Conservation (phyloP, 768 basidiomycete genomes). For the Hericium alpestre region DNA sequence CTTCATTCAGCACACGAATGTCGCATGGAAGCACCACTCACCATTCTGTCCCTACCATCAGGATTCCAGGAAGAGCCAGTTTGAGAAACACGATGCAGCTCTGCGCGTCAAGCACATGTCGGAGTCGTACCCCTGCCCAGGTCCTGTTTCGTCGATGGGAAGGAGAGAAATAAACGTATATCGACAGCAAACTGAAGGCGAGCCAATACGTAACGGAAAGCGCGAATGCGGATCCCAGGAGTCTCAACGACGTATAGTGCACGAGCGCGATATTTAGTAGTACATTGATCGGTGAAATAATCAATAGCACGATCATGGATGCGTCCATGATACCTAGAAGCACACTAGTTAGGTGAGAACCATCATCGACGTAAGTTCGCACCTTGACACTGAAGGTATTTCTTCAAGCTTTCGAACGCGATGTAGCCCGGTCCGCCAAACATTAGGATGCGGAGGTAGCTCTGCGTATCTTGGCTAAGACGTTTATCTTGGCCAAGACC, state of each 20-base stretch:
- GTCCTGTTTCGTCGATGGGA: constrained; percentile 45
- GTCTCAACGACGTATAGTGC: constrained; percentile 50
- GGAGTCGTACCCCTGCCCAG: constrained; percentile 50
- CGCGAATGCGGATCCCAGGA: constrained; percentile 58
- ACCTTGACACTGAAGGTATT: constrained; percentile 76
- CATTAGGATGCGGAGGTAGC: constrained; percentile 53
- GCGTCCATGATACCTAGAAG: constrained; percentile 61
- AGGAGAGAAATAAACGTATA: constrained; percentile 40
- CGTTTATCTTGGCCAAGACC: constrained; percentile 48
- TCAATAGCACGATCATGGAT: constrained; percentile 51
- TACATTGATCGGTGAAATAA: constrained; percentile 58
- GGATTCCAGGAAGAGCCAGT: constrained; percentile 65
- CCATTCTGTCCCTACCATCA: constrained; percentile 80
- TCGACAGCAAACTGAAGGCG: constrained; percentile 44
- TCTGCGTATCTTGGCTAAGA: constrained; percentile 52
- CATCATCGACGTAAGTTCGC: constrained; percentile 7
- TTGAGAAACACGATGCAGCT: constrained; percentile 50
- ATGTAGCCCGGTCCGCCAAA: constrained; percentile 64
- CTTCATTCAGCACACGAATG: neutral
- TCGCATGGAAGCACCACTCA: constrained; percentile 18
- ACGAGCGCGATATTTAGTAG: constrained; percentile 49
- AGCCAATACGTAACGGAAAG: constrained; percentile 64
- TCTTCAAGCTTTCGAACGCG: constrained; percentile 68
- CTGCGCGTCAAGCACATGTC: constrained; percentile 31
- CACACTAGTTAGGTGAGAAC: neutral